phyloP scores from a whole-genome alignment of 257 asterid species.

The Handroanthus guayacan region DNA sequence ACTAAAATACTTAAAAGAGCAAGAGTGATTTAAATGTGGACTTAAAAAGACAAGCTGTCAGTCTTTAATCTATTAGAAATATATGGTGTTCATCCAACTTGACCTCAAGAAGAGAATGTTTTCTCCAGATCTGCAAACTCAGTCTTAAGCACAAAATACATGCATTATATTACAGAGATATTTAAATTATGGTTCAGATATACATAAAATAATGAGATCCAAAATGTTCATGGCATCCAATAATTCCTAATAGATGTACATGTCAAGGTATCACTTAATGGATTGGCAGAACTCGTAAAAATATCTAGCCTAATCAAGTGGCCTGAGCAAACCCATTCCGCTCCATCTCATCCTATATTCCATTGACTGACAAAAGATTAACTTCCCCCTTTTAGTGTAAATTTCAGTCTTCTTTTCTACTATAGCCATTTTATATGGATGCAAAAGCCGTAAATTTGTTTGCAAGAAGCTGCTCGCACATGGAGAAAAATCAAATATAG shows the following conservation, averaged over 20 bases:
- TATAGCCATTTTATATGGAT: slow-evolving; percentile 15
- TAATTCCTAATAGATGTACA: slow-evolving; percentile 5
- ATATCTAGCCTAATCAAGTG: neutral
- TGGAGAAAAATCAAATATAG: slow-evolving; percentile 18
- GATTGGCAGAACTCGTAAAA: neutral
- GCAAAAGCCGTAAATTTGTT: slow-evolving; percentile 22
- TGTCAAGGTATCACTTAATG: slow-evolving; percentile 20
- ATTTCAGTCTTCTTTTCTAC: neutral
- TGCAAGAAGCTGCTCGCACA: slow-evolving; percentile 12
- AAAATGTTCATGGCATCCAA: neutral
- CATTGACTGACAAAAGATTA: neutral
- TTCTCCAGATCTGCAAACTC: slow-evolving; percentile 1
- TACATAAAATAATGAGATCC: neutral
- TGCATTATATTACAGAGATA: neutral
- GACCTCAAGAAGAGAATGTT: neutral
- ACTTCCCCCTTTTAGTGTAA: slow-evolving; percentile 17
- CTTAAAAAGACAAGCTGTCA: neutral
- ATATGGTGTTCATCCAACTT: neutral
- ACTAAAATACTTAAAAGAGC: neutral
- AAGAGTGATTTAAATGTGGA: neutral
- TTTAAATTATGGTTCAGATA: slow-evolving; percentile 3
- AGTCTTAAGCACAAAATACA: neutral
- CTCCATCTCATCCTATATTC: neutral
- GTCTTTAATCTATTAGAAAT: neutral
- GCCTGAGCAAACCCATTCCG: neutral